Evolutionary conservation across 306 rosid genomes (phyloP).

Genomic region (Trichosanthes truncata): DNA sequence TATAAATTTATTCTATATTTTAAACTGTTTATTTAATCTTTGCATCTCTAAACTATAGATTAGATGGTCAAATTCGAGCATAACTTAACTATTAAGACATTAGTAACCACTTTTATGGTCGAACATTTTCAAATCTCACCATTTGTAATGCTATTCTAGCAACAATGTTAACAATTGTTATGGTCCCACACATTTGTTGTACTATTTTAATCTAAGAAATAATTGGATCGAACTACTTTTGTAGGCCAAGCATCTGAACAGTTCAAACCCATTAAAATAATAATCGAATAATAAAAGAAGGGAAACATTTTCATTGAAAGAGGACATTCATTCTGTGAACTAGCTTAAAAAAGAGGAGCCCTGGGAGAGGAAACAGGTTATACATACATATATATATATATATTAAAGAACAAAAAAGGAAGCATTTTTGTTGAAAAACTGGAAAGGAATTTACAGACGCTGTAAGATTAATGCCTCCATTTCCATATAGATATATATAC

Average conservation of each 20-base stretch:
- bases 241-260: neutral
- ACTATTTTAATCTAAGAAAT: neutral
- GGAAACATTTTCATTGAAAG: neutral
- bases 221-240: neutral
- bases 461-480: neutral
- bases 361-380: neutral
- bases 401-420: neutral
- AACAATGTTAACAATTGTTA: too few species aligned
- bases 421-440: neutral
- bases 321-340: neutral
- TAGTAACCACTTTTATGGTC: too few species aligned
- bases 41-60: too few species aligned
- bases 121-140: too few species aligned
- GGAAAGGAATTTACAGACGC: neutral
- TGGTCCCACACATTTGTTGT: too few species aligned
- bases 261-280: neutral
- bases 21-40: too few species aligned
- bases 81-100: too few species aligned
- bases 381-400: neutral
- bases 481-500: neutral
- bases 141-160: too few species aligned
- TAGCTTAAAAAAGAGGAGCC: neutral
- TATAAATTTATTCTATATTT: too few species aligned
- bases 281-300: neutral
- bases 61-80: too few species aligned